phyloP scores from a whole-genome alignment of 1,284 basidiomycete genomes.

The Austroboletus rostrupii region DNA sequence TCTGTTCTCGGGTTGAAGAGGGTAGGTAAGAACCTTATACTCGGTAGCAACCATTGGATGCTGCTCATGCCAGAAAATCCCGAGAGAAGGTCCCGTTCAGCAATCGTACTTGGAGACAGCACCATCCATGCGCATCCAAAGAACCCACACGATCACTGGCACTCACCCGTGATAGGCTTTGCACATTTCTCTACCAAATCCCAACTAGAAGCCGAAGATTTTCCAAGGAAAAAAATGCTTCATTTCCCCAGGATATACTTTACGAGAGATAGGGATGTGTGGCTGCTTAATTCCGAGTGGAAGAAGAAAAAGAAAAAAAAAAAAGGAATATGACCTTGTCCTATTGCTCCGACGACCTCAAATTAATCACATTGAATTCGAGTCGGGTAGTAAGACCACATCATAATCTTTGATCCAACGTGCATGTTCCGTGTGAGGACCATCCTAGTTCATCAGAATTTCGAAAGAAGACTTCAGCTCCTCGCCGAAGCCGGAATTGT shows the following conservation, averaged over 20 bases:
- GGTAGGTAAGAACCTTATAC: too few species aligned
- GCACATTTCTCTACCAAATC: conserved; percentile 8
- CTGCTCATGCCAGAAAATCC: conserved; percentile 12
- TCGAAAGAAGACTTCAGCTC: conserved; percentile 36
- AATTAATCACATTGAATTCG: not conserved
- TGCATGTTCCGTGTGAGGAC: conserved; percentile 40
- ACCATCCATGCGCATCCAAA: too few species aligned
- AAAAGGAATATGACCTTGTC: conserved; percentile 26
- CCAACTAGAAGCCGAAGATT: too few species aligned
- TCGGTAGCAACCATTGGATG: not conserved
- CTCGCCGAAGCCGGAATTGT: conserved; percentile 41
- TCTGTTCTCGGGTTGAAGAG: too few species aligned
- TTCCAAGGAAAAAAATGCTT: too few species aligned
- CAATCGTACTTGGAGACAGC: not conserved
- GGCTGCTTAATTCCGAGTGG: conserved; percentile 35
- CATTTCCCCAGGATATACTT: too few species aligned
- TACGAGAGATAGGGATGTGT: conserved; percentile 38
- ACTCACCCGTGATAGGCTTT: not conserved
- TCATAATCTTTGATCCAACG: conserved; percentile 32
- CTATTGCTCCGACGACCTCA: too few species aligned
- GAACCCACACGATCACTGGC: too few species aligned
- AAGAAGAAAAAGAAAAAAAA: too few species aligned
- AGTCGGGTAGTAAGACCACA: conserved; percentile 22
- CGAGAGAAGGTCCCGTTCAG: not conserved
- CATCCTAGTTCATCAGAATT: conserved; percentile 37